Conservation (phyloP, 352 stramenopile genomes). For the Phytophthora aleatoria region DNA sequence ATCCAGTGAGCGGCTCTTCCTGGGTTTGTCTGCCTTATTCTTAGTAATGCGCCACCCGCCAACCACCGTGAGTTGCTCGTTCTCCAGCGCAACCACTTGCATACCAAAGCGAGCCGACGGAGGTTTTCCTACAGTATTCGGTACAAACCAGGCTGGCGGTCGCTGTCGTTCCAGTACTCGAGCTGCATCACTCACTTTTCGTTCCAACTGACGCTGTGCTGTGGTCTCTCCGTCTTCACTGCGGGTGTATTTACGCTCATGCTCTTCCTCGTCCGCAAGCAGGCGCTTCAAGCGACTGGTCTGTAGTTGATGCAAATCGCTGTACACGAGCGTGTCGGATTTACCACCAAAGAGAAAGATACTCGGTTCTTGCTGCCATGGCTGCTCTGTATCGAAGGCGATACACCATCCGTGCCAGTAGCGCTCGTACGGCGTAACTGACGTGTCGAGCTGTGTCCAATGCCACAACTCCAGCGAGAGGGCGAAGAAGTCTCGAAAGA, state of each 20-base stretch:
- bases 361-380: conserved; percentile 32
- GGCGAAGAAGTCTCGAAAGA: conserved; percentile 59
- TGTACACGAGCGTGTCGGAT: conserved; percentile 54
- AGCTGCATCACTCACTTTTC: conserved; percentile 16
- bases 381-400: conserved; percentile 28
- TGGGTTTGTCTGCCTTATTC: conserved; percentile 9
- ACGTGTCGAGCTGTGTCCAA: conserved; percentile 48
- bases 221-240: not conserved
- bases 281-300: conserved; percentile 19
- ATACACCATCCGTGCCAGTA: conserved; percentile 55
- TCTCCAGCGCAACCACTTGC: conserved; percentile 41
- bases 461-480: conserved; percentile 55
- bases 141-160: conserved; percentile 40
- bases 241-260: not conserved
- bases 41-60: conserved; percentile 34
- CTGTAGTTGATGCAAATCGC: conserved; percentile 52
- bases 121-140: conserved; percentile 54
- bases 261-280: conserved; percentile 22
- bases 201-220: not conserved
- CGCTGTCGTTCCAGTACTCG: conserved; percentile 9
- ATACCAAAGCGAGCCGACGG: conserved; percentile 59
- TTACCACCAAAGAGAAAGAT: conserved; percentile 73
- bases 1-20: conserved; percentile 35
- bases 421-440: conserved; percentile 33
- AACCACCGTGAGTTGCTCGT: conserved; percentile 49